phyloP scores from a whole-genome alignment of 768 basidiomycete species.

The Boletellus ananiceps region DNA sequence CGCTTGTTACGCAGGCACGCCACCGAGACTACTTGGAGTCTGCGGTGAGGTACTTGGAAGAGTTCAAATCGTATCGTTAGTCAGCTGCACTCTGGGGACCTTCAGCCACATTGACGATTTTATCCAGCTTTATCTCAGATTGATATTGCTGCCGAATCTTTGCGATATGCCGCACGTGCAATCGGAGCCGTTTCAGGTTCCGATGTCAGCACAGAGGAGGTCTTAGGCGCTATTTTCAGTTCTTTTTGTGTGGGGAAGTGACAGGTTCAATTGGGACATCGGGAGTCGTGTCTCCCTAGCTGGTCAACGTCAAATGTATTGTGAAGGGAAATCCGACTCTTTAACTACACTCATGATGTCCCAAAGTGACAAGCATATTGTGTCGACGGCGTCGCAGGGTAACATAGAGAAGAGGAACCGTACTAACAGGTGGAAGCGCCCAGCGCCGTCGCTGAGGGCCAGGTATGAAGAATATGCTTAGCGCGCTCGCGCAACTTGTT shows the following conservation, averaged over 20 bases:
- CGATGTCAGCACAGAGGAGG: constrained; percentile 72
- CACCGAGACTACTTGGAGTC: constrained; percentile 74
- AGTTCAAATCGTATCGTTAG: constrained; percentile 30
- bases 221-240: constrained; percentile 75
- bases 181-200: constrained; percentile 81
- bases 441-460: constrained; percentile 6
- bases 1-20: constrained; percentile 73
- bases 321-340: neutral
- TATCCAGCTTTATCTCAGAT: constrained; percentile 60
- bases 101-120: constrained; percentile 1
- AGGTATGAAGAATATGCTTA: constrained; percentile 9
- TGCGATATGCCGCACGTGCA: constrained; percentile 79
- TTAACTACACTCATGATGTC: neutral
- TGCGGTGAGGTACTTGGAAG: constrained; percentile 40
- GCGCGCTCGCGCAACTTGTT: constrained; percentile 26
- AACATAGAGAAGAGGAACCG: neutral
- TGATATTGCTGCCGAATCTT: constrained; percentile 80
- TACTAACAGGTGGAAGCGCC: neutral
- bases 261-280: neutral
- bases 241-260: constrained; percentile 91
- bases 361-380: neutral
- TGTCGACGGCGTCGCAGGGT: neutral
- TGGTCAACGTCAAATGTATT: constrained; percentile 1
- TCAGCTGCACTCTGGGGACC: neutral
- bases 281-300: neutral